phyloP scores from a whole-genome alignment of 306 rosid species.

The Acacia confusa region DNA sequence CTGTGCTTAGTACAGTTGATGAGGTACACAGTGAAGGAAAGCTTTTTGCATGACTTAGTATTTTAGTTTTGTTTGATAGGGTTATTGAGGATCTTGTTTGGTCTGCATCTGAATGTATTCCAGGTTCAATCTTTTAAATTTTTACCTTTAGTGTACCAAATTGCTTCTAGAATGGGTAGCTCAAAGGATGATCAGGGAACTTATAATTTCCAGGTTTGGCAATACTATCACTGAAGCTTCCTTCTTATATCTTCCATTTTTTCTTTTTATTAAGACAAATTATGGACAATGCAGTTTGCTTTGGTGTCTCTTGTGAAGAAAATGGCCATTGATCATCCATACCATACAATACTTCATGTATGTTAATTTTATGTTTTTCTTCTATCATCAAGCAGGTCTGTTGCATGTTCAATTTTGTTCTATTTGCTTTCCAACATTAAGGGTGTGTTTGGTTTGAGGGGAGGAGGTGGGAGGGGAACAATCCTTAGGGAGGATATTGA shows the following conservation, averaged over 20 bases:
- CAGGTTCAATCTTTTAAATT: slow-evolving; percentile 96
- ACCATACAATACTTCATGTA: slow-evolving; percentile 95
- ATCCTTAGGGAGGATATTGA: too few relatives aligned
- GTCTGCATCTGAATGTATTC: slow-evolving; percentile 30
- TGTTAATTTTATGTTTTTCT: slow-evolving; percentile 13
- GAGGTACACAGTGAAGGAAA: slow-evolving; percentile 53
- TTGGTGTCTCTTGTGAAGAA: slow-evolving; percentile 92
- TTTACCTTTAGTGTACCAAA: slow-evolving; percentile 84
- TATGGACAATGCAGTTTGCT: slow-evolving; percentile 68
- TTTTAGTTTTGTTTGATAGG: background rate
- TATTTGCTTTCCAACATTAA: slow-evolving; percentile 9
- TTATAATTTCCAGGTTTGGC: slow-evolving; percentile 75
- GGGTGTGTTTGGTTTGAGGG: too few relatives aligned
- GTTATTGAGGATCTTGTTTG: slow-evolving; percentile 2
- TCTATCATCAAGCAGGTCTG: slow-evolving; percentile 18
- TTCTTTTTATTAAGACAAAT: slow-evolving; percentile 20
- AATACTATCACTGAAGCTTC: slow-evolving; percentile 13
- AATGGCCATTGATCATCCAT: slow-evolving; percentile 94
- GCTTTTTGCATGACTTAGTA: background rate
- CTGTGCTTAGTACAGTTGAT: slow-evolving; percentile 66
- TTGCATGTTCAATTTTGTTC: slow-evolving; percentile 4
- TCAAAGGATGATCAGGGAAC: slow-evolving; percentile 75
- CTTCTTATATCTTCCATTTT: slow-evolving; percentile 5
- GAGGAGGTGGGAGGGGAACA: too few relatives aligned
- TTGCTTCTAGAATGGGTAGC: slow-evolving; percentile 97